phyloP scores from a whole-genome alignment of 148 eudicot genomes.

The Chenopodium berlandieri region DNA sequence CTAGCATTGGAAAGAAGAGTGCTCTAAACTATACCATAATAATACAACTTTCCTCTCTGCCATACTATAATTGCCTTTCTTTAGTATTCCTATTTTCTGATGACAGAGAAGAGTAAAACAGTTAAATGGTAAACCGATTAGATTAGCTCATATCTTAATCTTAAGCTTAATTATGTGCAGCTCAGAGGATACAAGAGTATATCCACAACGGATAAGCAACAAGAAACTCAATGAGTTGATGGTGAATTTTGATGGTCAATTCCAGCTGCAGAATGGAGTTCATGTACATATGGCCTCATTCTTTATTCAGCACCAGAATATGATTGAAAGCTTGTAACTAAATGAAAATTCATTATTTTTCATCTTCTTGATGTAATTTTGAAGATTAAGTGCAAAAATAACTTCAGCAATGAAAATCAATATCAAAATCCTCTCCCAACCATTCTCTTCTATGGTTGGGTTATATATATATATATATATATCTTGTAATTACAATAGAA shows the following conservation, averaged over 20 bases:
- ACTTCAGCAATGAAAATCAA: not conserved
- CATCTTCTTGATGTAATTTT: not conserved
- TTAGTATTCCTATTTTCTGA: too few species aligned
- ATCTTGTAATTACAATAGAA: too few species aligned
- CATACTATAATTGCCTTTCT: too few species aligned
- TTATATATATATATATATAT: too few species aligned
- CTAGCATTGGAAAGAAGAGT: too few species aligned
- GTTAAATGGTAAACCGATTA: too few species aligned
- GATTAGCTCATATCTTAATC: not conserved
- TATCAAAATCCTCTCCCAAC: not conserved
- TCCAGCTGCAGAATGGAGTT: constrained; percentile 3
- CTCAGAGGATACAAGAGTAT: constrained; percentile 32
- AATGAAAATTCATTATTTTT: not conserved
- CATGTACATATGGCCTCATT: not conserved
- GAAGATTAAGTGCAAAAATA: not conserved
- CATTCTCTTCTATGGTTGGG: not conserved
- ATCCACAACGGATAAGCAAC: constrained; percentile 51
- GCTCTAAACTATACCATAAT: too few species aligned
- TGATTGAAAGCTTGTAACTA: not conserved
- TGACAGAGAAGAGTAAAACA: too few species aligned
- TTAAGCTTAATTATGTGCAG: constrained; percentile 15
- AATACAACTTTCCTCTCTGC: too few species aligned
- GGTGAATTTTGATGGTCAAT: constrained; percentile 34
- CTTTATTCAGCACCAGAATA: not conserved
- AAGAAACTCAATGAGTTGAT: constrained; percentile 47